Evolutionary conservation across 228 moss, liverwort and hornwort species (phyloP), one percentile per base, ranked within the genome.

Genomic region (Sphagnum fallax): DNA sequence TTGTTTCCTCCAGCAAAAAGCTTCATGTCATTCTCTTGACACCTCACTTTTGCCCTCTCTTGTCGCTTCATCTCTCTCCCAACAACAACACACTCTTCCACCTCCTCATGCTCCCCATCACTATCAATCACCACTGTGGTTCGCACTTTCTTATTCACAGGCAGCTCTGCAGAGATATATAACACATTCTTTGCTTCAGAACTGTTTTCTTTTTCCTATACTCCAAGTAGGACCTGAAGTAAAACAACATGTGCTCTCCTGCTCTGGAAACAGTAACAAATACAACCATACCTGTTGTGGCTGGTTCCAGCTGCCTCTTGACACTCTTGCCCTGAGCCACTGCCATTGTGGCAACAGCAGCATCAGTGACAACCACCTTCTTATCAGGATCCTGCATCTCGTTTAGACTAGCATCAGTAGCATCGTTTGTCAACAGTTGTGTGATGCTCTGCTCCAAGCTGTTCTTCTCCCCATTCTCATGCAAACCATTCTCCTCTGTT

Each of bases 111-210:
- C 79, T 98, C 97, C 6, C 90, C 97, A 71, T 98, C 93, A 67
- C 91, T 92, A 71, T 98, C 97, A 77, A 93, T 90, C 64, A 87
- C 83, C 48, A 97, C 93, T 18, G 87, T 87, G 73, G 79, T 91
- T 65, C 86, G 68, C 15, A 58, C 52, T 49, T 68, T 59, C 48
- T 71, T 15, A 14, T 50, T n/a, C 14, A n/a, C 49, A 48, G 48
- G 65, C 48, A 65, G 7, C 65, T 65, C 65, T 65, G 65, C 48
- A 65, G 9, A 1, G 10, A 50, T 16, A 8, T 16, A 62, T 16
- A 47, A 4, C 47, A 10, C 15, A 6, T 6, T 11, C 13, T 60
- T 32, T 3, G 32, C 65, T 47, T 65, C 10, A 4, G 47, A 14
- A 49, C 47, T 10, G 10, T 47, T 6, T 47, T 32, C 32, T 32